Evolutionary conservation across 2,329 filamentous ascomycete species (phyloP).

Genomic region (Clonostachys rosea): DNA sequence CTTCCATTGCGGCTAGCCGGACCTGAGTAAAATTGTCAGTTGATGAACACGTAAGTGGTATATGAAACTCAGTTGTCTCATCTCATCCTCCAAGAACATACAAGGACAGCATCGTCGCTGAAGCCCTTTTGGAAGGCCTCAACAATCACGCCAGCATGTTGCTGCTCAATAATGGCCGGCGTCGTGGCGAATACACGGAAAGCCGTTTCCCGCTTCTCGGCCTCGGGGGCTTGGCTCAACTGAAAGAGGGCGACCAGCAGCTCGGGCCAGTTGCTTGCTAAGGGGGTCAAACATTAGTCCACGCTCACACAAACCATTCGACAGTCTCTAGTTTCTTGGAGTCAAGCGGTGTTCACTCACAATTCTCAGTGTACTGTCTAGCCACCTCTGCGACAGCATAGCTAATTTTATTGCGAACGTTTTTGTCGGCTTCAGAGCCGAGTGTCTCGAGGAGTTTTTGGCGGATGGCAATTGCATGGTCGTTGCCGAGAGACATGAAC

Average conservation of each 20-base stretch:
- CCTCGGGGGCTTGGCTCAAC: slow-evolving; percentile 79
- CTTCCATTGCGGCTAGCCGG: slow-evolving; percentile 90
- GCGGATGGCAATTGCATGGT: slow-evolving; percentile 74
- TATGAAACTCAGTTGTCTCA: background rate
- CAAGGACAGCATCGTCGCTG: slow-evolving; percentile 77
- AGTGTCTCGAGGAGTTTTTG: slow-evolving; percentile 78
- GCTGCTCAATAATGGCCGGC: slow-evolving; percentile 90
- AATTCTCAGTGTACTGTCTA: slow-evolving; percentile 88
- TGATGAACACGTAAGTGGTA: background rate
- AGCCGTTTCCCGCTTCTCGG: slow-evolving; percentile 83
- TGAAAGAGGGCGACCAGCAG: slow-evolving; percentile 82
- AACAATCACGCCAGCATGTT: slow-evolving; percentile 88
- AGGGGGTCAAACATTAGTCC: slow-evolving; percentile 56
- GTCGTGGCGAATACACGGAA: slow-evolving; percentile 96
- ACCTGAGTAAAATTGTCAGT: slow-evolving; percentile 47
- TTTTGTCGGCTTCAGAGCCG: slow-evolving; percentile 64
- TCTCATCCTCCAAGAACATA: background rate
- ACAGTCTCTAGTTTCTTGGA: background rate
- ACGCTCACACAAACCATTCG: background rate
- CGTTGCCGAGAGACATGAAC: slow-evolving; percentile 72
- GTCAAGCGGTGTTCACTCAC: slow-evolving; percentile 43
- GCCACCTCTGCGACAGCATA: slow-evolving; percentile 97
- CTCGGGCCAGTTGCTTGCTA: slow-evolving; percentile 64
- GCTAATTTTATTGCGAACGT: slow-evolving; percentile 89
- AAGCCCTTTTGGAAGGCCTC: slow-evolving; percentile 89